Evolutionary conservation across 225 moss, liverwort and hornwort species (phyloP).

Genomic region (Takakia lepidozioides): DNA sequence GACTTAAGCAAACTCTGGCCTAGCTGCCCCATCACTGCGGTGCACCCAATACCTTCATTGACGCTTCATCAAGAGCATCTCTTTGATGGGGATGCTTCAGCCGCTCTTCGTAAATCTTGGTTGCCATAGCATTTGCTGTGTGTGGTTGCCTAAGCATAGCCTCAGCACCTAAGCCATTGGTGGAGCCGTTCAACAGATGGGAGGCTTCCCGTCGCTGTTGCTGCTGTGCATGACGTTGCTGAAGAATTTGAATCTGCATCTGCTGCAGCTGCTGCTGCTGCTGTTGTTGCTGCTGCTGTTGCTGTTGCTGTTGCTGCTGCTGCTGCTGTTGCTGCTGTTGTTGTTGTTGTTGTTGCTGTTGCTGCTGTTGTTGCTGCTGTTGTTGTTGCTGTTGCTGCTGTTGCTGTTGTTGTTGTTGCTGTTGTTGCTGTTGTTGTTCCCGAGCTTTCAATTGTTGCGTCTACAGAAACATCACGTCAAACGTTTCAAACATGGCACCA

Average conservation of each 20-base stretch:
- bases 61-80: constrained; percentile 87
- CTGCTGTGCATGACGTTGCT: constrained; percentile 62
- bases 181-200: constrained; percentile 86
- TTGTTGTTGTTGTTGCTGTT: no score
- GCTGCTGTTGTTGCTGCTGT: no score
- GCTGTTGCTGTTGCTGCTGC: constrained; percentile 40
- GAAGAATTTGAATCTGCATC: constrained; percentile 54
- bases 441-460: constrained; percentile 93
- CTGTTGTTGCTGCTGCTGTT: constrained; percentile 42
- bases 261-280: constrained; percentile 47
- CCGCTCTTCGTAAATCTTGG: constrained; percentile 98
- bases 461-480: constrained; percentile 24
- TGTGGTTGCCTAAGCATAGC: constrained; percentile 76
- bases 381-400: constrained; percentile 24
- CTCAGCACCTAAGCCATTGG: constrained; percentile 85
- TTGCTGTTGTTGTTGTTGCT: no score
- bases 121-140: constrained; percentile 99
- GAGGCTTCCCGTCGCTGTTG: constrained; percentile 64
- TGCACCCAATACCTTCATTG: constrained; percentile 99
- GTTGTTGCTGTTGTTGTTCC: constrained; percentile 39
- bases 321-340: constrained; percentile 6
- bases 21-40: no score
- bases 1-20: no score
- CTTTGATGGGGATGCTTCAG: constrained; percentile 92
- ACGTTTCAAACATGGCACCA: no score